Conservation (phyloP, 805 yeast species). For the Kluyveromyces nonfermentans region DNA sequence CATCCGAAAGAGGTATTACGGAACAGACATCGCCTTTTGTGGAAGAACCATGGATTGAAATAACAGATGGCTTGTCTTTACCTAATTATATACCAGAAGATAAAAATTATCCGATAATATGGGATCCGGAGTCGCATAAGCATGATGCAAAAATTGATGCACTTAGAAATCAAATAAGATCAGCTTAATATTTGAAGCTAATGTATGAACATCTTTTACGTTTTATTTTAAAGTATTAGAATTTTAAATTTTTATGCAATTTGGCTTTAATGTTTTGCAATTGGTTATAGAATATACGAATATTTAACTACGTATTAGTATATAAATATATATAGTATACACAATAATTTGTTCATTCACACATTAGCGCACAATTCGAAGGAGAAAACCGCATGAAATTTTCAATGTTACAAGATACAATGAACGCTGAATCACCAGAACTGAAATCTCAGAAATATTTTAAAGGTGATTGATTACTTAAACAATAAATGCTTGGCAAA, state of each 20-base stretch:
- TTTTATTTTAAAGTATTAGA: background rate
- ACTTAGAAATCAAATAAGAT: constrained; percentile 10
- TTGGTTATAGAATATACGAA: background rate
- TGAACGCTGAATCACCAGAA: background rate
- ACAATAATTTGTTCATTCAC: background rate
- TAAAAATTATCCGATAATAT: constrained; percentile 27
- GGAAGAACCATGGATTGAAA: constrained; percentile 21
- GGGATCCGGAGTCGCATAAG: constrained; percentile 23
- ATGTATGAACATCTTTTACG: constrained; percentile 11
- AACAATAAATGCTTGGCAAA: constrained; percentile 63
- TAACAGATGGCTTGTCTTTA: constrained; percentile 8
- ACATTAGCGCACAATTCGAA: background rate
- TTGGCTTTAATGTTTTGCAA: background rate
- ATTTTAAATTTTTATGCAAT: no score
- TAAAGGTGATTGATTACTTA: background rate
- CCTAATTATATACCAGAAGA: constrained; percentile 23
- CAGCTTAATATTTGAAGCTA: background rate
- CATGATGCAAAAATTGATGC: constrained; percentile 16
- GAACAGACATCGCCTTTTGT: background rate
- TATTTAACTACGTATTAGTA: background rate
- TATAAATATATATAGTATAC: background rate
- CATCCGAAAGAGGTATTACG: background rate
- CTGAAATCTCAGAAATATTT: no score
- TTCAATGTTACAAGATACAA: background rate
- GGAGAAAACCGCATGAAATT: background rate